Percentiles rank a stretch among this genome's conserved stretches.
Evolutionary conservation across 306 rosid genomes (phyloP).

Genomic region (Sicyos edulis): DNA sequence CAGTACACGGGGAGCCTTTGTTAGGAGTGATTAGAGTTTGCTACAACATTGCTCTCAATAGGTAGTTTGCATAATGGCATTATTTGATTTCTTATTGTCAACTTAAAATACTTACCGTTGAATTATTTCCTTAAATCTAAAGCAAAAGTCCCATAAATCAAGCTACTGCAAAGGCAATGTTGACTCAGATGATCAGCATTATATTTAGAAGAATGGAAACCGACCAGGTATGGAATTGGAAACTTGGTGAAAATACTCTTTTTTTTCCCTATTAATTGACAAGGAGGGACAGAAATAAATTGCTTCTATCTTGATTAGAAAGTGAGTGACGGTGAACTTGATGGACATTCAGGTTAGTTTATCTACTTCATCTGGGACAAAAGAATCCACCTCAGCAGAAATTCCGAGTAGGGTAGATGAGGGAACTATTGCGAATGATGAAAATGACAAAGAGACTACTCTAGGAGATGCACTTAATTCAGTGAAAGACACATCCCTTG

Average conservation of each 20-base stretch:
- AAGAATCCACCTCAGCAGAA: slow-evolving; percentile 46
- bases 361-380: slow-evolving; percentile 48
- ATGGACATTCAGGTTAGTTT: slow-evolving; percentile 48
- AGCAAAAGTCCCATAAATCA: slow-evolving; percentile 99
- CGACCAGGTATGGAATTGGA: slow-evolving; percentile 49
- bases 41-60: slow-evolving; percentile 97
- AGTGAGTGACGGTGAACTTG: slow-evolving; percentile 22
- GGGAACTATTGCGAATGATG: slow-evolving; percentile 45
- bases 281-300: slow-evolving; percentile 12
- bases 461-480: slow-evolving; percentile 85
- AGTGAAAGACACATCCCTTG: slow-evolving; percentile 61
- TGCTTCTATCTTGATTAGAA: slow-evolving; percentile 13
- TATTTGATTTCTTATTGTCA: slow-evolving; percentile 19
- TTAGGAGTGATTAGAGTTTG: slow-evolving; percentile 93
- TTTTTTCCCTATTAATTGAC: not conserved
- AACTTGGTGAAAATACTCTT: slow-evolving; percentile 25
- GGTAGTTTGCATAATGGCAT: slow-evolving; percentile 44
- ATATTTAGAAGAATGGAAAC: slow-evolving; percentile 93
- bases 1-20: slow-evolving; percentile 95
- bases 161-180: slow-evolving; percentile 99
- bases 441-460: slow-evolving; percentile 62
- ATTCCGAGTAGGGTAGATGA: slow-evolving; percentile 43
- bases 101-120: not conserved
- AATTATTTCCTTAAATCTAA: slow-evolving; percentile 35
- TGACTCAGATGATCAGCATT: slow-evolving; percentile 96